Evolutionary conservation across 345 rosid genomes (phyloP).

Genomic region (Lenwebbia sp.): DNA sequence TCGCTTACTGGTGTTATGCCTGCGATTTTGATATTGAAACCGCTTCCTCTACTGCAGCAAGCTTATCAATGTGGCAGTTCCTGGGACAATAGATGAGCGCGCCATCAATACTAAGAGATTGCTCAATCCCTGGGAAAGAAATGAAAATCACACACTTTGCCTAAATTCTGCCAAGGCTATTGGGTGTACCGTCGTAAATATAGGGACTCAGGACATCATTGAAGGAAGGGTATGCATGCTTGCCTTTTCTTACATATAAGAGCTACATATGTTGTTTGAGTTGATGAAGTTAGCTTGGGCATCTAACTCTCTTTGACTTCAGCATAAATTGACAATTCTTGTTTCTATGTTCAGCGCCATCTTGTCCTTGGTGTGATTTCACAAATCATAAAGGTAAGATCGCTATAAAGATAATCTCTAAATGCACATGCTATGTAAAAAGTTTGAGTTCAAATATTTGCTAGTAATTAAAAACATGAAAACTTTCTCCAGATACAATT

Average conservation of each 20-base stretch:
- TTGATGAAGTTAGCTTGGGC: not conserved
- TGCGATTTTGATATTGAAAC: not conserved
- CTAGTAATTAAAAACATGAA: not conserved
- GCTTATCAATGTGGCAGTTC: slow-evolving; percentile 97
- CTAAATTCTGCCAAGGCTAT: slow-evolving; percentile 97
- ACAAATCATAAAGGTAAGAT: slow-evolving; percentile 82
- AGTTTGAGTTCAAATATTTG: not conserved
- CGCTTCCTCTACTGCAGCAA: slow-evolving; percentile 43
- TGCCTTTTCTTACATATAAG: not conserved
- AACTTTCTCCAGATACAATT: slow-evolving; percentile 62
- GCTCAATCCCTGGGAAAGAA: slow-evolving; percentile 99
- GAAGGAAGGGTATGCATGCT: slow-evolving; percentile 84
- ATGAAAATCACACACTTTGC: slow-evolving; percentile 93
- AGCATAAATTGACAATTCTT: not conserved
- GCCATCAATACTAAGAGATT: slow-evolving; percentile 88
- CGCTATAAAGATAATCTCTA: not conserved
- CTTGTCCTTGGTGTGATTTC: slow-evolving; percentile 95
- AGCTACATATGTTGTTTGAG: not conserved
- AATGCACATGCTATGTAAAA: not conserved
- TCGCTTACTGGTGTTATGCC: not conserved
- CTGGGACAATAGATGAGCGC: slow-evolving; percentile 96
- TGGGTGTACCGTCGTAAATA: slow-evolving; percentile 97
- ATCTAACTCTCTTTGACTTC: not conserved
- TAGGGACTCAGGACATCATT: slow-evolving; percentile 85
- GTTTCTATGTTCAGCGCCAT: slow-evolving; percentile 66